These are phyloP conservation scores for Gloeostereum incarnatum DNA, from an alignment of 768 basidiomycete genomes.

Conservation along the genomic window DNA sequence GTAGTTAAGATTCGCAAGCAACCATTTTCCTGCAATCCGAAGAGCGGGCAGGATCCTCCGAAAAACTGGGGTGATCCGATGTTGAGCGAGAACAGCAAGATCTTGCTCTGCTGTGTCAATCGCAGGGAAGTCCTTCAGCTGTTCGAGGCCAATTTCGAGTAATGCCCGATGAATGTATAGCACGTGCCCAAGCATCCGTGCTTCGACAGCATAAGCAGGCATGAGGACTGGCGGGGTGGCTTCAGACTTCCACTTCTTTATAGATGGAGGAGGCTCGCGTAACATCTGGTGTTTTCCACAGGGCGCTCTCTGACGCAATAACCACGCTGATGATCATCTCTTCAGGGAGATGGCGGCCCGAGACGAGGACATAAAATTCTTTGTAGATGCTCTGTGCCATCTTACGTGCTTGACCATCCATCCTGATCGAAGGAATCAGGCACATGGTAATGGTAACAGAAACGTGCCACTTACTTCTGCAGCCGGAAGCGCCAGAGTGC, in stretches of 20 bases:
- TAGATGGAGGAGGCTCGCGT: constrained; percentile 30
- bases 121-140: constrained; percentile 49
- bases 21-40: constrained; percentile 86
- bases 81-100: too few relatives aligned
- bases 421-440: constrained; percentile 21
- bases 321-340: constrained; percentile 72
- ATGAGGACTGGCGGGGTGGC: constrained; percentile 17
- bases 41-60: constrained; percentile 81
- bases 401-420: constrained; percentile 35
- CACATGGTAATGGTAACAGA: constrained; percentile 6
- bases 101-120: constrained; percentile 47
- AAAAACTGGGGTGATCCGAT: constrained; percentile 79
- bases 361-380: constrained; percentile 53
- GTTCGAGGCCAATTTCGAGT: constrained; percentile 52
- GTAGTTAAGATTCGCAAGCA: constrained; percentile 67
- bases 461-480: constrained; percentile 41
- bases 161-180: constrained; percentile 56
- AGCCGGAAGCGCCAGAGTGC: constrained; percentile 55
- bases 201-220: constrained; percentile 40
- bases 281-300: constrained; percentile 82
- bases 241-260: constrained; percentile 16
- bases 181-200: constrained; percentile 57
- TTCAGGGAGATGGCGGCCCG: constrained; percentile 59
- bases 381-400: constrained; percentile 39
- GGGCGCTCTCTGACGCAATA: constrained; percentile 67